Evolutionary conservation across 192 early-diverging fungal genomes (phyloP), one percentile per base, ranked within the genome.

Genomic region (Dispira simplex): DNA sequence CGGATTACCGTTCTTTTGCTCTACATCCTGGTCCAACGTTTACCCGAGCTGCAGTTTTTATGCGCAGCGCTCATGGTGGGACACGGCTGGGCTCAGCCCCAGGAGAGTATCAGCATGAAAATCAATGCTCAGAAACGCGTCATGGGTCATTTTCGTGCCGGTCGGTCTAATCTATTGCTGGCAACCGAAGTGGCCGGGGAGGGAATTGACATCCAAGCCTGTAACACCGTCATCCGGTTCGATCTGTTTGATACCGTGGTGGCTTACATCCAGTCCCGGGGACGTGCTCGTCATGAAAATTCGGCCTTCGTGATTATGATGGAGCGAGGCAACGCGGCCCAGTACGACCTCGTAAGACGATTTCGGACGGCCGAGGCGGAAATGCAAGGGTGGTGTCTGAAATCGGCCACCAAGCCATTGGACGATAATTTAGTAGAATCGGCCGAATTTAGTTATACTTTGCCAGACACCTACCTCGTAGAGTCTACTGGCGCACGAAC

Each of bases 161-260:
- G 85, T 47, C 68, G 71, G 4, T 67, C 86, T 27, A 95, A 95
- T 65, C 65, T 95, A 27, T 66, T 98, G 2, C 81, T 95, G 60
- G 86, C 95, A 8, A 98, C 95, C 0, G 84, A 85, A 75, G 92
- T 97, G 12, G 95, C 90, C 12, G 95, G 95, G 67, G 95, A 97
- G 70, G 95, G 95, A 21, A 73, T 97, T 1, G 95, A 97, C 69
- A 90, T 97, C 51, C 88, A 90, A 67, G 84, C 87, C 0, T 97
- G 92, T 71, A 95, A 91, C 51, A 57, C 91, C 48, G 90, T 95
- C 11, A 79, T 94, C 23, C 78, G 89, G 71, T 93, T 92, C 68
- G 88, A 95, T 43, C 78, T 86, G 58, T 85, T 85, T 55, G 74
- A 76, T 14, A 86, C 87, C 0, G 70, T 84, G 3, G 85, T 84